These are phyloP conservation scores for Rhizopus arrhizus DNA, from an alignment of 371 early-diverging fungal genomes.

Conservation along the genomic window DNA sequence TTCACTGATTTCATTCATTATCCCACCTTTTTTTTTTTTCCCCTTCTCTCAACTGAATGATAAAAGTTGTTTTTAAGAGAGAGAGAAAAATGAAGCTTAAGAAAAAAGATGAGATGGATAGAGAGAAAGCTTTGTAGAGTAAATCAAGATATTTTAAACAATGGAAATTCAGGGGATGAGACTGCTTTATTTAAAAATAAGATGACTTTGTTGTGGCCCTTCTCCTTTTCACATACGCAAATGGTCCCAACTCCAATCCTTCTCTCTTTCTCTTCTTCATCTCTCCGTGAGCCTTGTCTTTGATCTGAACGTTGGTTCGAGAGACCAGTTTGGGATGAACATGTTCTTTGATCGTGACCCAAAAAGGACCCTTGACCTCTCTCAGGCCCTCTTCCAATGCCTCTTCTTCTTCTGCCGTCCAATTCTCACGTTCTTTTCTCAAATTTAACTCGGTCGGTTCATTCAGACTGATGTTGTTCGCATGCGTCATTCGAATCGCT, in stretches of 20 bases:
- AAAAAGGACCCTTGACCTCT: neutral
- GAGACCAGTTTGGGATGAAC: neutral
- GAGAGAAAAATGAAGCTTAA: too few species aligned
- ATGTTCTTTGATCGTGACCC: neutral
- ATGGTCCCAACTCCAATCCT: neutral
- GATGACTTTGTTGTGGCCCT: too few species aligned
- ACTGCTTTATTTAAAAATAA: too few species aligned
- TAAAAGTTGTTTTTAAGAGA: too few species aligned
- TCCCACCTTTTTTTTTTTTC: too few species aligned
- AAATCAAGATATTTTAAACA: too few species aligned
- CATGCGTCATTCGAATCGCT: neutral
- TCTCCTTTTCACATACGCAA: neutral
- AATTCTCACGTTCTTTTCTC: neutral
- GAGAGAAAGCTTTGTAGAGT: too few species aligned
- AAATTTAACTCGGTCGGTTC: neutral
- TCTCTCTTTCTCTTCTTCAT: neutral
- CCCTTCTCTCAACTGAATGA: too few species aligned
- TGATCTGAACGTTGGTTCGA: neutral
- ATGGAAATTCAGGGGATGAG: too few species aligned
- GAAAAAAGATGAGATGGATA: too few species aligned
- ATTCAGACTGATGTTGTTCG: neutral
- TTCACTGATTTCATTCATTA: too few species aligned
- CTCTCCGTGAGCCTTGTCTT: slow-evolving; percentile 1
- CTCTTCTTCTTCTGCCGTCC: neutral
- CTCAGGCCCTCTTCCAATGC: neutral